Evolutionary conservation across 2,329 filamentous ascomycete genomes (phyloP).

Genomic region (Aspergillus sp.): DNA sequence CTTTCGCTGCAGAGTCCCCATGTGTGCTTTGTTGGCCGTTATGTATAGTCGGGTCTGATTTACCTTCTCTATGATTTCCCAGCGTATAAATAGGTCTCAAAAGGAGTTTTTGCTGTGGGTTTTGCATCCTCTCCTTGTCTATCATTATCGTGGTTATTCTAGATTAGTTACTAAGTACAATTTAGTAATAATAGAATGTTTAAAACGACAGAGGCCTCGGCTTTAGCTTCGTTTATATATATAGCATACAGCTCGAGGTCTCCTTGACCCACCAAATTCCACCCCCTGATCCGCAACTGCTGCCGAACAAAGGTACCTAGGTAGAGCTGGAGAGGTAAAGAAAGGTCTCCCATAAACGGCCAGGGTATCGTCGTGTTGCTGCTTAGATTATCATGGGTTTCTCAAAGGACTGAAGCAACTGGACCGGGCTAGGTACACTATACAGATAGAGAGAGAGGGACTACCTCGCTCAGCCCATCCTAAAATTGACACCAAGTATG

Average conservation of each 20-base stretch:
- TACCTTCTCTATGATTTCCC: background rate
- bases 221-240: too few species aligned
- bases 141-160: background rate
- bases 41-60: slow-evolving; percentile 5
- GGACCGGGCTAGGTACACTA: background rate
- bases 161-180: background rate
- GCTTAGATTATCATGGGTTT: background rate
- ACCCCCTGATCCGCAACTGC: too few species aligned
- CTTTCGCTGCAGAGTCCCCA: background rate
- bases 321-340: too few species aligned
- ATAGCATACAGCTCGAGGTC: too few species aligned
- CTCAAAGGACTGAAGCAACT: background rate
- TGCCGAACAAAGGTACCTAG: too few species aligned
- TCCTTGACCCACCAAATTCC: too few species aligned
- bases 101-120: slow-evolving; percentile 1
- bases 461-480: slow-evolving; percentile 6
- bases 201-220: too few species aligned
- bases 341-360: too few species aligned
- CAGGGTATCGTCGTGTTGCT: too few species aligned
- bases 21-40: background rate
- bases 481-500: slow-evolving; percentile 22
- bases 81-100: slow-evolving; percentile 8
- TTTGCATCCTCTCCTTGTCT: background rate
- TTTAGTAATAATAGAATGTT: background rate
- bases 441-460: background rate